Evolutionary conservation across 1,139 yeast genomes (phyloP), one percentile per base, ranked within the genome.

Genomic region (Kodamaea derodonti): DNA sequence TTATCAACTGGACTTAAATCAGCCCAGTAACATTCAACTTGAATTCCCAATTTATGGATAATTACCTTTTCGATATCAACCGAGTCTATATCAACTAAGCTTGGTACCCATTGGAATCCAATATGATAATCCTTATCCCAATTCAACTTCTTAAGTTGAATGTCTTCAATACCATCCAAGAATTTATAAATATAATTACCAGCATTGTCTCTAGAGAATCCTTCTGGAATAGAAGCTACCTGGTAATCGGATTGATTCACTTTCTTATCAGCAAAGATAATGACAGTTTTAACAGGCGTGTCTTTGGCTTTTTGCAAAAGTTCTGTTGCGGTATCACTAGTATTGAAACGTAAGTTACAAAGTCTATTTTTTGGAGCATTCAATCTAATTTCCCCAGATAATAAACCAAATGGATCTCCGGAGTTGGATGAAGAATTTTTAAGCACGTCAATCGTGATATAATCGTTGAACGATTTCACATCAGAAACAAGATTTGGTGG

Each of bases 91-190:
- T 73, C 76, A 41, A 75, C 67, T 39, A 81, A 66, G 38, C 72
- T 72, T 4, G 95, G 95, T 28, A 84, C 65, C 95, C 95, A 86
- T 49, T 84, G 84, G 37, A 87, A 52, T 2, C 81, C 84, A 32
- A 87, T 43, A 43, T 72, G 83, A 49, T 76, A 83, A 1, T 67
- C 62, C 33, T 63, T 65, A 12, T 72, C 60, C 80, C 86, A 81
- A 47, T 73, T 69, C 24, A 83, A 60, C 51, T 82, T 84, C 52
- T 82, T 84, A 38, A 87, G 54, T 30, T 72, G 72, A 4, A 84
- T 48, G 34, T 68, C 69, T 40, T 78, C 76, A 34, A 86, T 81
- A 12, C 95, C 95, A 28, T 63, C 57, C 43, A 68, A 56, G 43
- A 69, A 62, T 52, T 77, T 80, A 55, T 52, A 78, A n/a, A 67